phyloP scores from a whole-genome alignment of 1,139 yeast genomes.

The Geotrichum macrosporum region DNA sequence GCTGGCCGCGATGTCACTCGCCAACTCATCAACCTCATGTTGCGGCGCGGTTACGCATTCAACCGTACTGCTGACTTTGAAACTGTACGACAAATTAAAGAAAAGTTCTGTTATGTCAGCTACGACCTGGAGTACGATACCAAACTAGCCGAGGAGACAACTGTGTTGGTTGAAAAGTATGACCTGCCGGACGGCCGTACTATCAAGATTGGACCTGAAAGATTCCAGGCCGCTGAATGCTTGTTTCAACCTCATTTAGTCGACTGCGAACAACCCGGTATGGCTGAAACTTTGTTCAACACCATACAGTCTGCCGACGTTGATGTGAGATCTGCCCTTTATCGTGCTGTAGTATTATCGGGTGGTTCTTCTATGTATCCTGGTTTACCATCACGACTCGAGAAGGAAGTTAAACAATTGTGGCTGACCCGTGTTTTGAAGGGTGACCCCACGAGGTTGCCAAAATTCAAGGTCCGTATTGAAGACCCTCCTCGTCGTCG shows the following conservation, averaged over 20 bases:
- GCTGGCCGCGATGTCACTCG: slow-evolving; percentile 98
- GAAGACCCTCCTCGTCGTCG: slow-evolving; percentile 99
- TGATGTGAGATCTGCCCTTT: slow-evolving; percentile 83
- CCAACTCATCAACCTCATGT: slow-evolving; percentile 78
- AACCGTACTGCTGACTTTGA: slow-evolving; percentile 98
- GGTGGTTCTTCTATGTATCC: slow-evolving; percentile 99
- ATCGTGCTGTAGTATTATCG: slow-evolving; percentile 86
- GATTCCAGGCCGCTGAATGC: slow-evolving; percentile 98
- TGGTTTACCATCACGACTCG: slow-evolving; percentile 92
- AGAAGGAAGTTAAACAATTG: slow-evolving; percentile 90
- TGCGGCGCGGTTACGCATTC: slow-evolving; percentile 96
- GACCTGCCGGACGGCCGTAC: slow-evolving; percentile 96
- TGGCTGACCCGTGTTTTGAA: slow-evolving; percentile 88
- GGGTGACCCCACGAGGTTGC: slow-evolving; percentile 81
- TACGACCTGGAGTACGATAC: slow-evolving; percentile 89
- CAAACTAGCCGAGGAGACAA: slow-evolving; percentile 85
- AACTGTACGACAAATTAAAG: slow-evolving; percentile 96
- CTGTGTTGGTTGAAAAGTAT: slow-evolving; percentile 83
- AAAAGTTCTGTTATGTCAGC: slow-evolving; percentile 89
- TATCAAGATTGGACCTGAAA: slow-evolving; percentile 88
- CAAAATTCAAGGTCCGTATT: slow-evolving; percentile 89
- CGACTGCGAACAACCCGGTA: slow-evolving; percentile 97
- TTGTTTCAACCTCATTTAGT: slow-evolving; percentile 93
- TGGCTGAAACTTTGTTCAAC: slow-evolving; percentile 87
- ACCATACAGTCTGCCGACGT: slow-evolving; percentile 93